phyloP scores from a whole-genome alignment of 2,329 filamentous ascomycete genomes.

The Phialocephala subalpina region DNA sequence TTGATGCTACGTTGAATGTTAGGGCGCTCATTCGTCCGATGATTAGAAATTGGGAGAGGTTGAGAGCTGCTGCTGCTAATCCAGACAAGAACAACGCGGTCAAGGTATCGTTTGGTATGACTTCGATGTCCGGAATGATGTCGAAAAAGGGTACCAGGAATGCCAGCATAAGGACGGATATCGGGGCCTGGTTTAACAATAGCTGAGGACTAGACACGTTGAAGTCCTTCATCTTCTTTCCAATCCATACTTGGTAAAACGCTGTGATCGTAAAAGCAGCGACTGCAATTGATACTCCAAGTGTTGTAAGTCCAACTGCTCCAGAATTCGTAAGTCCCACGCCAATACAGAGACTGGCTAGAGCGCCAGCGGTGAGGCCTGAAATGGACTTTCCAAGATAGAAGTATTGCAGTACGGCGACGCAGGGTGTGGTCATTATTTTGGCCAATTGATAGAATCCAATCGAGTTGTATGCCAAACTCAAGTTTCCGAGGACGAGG shows the following conservation, averaged over 20 bases:
- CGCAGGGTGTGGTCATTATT: constrained; percentile 56
- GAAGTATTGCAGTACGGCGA: constrained; percentile 54
- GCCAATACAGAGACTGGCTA: constrained; percentile 52
- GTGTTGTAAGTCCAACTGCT: constrained; percentile 47
- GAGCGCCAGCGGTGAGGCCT: constrained; percentile 49
- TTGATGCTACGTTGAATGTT: constrained; percentile 44
- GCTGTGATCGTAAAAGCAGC: constrained; percentile 53
- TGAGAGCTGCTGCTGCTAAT: constrained; percentile 51
- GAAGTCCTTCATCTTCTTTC: constrained; percentile 56
- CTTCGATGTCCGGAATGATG: constrained; percentile 40
- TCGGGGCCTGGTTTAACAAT: constrained; percentile 54
- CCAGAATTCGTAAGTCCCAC: constrained; percentile 53
- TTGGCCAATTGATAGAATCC: constrained; percentile 57
- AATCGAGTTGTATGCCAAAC: constrained; percentile 54
- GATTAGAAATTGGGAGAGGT: constrained; percentile 50
- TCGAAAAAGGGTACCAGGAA: constrained; percentile 53
- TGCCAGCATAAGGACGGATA: constrained; percentile 52
- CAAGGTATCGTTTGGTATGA: constrained; percentile 49
- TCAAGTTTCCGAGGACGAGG: constrained; percentile 54
- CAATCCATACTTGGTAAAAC: constrained; percentile 57
- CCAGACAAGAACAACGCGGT: constrained; percentile 50
- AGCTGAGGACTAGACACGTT: constrained; percentile 51
- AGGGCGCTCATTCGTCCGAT: constrained; percentile 43
- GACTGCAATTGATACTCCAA: constrained; percentile 52
- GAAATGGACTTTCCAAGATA: constrained; percentile 52